phyloP scores from a whole-genome alignment of 768 basidiomycete genomes.

The Tubosaeta brunneosetosa region DNA sequence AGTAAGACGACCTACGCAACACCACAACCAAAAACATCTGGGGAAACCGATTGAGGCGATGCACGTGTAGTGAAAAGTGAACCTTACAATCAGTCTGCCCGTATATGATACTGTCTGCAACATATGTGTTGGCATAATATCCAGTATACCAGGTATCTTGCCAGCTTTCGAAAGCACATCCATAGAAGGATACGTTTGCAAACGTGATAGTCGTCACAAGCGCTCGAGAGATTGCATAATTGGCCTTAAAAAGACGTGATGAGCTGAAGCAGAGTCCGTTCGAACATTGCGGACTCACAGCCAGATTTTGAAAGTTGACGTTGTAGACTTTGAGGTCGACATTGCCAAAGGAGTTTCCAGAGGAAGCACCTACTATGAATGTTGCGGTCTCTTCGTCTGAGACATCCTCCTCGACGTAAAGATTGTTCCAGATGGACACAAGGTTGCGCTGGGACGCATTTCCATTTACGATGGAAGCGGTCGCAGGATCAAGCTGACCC shows the following conservation, averaged over 20 bases:
- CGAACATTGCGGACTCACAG: neutral
- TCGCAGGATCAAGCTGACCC: conserved; percentile 48
- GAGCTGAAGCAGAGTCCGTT: neutral
- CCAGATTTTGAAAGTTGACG: neutral
- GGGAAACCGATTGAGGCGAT: neutral
- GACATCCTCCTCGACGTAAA: conserved; percentile 38
- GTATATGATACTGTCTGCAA: conserved; percentile 56
- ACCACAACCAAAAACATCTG: conserved; percentile 15
- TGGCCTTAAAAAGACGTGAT: conserved; percentile 30
- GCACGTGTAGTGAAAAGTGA: neutral
- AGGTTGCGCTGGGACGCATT: conserved; percentile 44
- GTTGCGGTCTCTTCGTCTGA: conserved; percentile 60
- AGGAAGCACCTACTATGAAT: conserved; percentile 46
- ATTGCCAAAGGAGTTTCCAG: neutral
- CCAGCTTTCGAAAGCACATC: conserved; percentile 12
- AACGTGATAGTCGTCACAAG: conserved; percentile 59
- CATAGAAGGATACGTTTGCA: conserved; percentile 57
- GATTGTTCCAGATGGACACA: conserved; percentile 50
- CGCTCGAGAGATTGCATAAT: conserved; percentile 58
- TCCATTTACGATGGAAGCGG: conserved; percentile 36
- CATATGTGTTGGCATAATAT: conserved; percentile 52
- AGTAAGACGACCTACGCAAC: neutral
- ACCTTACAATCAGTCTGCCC: conserved; percentile 61
- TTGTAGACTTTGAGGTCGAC: neutral
- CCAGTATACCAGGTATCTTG: conserved; percentile 58